Evolutionary conservation across 179 eudicot species (phyloP).

Genomic region (Pouteria campechiana): DNA sequence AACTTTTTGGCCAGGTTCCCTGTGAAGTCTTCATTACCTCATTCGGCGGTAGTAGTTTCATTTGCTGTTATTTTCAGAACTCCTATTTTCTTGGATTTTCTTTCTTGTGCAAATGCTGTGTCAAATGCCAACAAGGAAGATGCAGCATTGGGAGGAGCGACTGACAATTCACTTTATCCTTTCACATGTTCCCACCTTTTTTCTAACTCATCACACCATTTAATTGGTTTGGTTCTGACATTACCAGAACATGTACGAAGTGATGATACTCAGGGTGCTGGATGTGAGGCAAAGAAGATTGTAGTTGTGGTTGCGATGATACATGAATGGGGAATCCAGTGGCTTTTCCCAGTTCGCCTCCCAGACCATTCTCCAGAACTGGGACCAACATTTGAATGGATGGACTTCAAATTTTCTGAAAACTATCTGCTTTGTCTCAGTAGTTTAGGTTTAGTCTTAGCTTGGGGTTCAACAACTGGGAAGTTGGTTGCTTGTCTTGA

Average conservation of each 20-base stretch:
- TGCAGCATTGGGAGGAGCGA: constrained; percentile 8
- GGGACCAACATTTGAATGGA: constrained; percentile 49
- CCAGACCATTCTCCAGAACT: constrained; percentile 21
- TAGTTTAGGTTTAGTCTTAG: constrained; percentile 41
- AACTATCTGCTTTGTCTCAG: constrained; percentile 65
- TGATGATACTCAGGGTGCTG: constrained; percentile 10
- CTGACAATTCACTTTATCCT: constrained; percentile 14
- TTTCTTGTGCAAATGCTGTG: constrained; percentile 16
- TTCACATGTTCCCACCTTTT: constrained; percentile 61
- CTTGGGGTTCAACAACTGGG: constrained; percentile 55
- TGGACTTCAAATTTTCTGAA: constrained; percentile 70
- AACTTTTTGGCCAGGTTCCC: constrained; percentile 50
- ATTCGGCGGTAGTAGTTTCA: constrained; percentile 43
- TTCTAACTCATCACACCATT: constrained; percentile 43
- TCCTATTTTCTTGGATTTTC: constrained; percentile 27
- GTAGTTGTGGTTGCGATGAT: constrained; percentile 58
- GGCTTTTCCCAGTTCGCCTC: constrained; percentile 67
- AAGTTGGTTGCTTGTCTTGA: constrained; percentile 41
- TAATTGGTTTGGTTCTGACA: constrained; percentile 62
- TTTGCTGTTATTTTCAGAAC: constrained; percentile 44
- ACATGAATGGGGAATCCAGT: constrained; percentile 48
- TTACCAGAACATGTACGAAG: constrained; percentile 12
- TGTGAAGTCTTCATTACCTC: constrained; percentile 33
- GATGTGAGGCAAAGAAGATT: constrained; percentile 12
- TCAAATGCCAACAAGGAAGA: constrained; percentile 7